A percentile compares a stretch with the other conserved stretches of the same genome.
These are phyloP conservation scores for Aspergillus campestris DNA, from an alignment of 495 filamentous ascomycete species.

Conservation along the genomic window DNA sequence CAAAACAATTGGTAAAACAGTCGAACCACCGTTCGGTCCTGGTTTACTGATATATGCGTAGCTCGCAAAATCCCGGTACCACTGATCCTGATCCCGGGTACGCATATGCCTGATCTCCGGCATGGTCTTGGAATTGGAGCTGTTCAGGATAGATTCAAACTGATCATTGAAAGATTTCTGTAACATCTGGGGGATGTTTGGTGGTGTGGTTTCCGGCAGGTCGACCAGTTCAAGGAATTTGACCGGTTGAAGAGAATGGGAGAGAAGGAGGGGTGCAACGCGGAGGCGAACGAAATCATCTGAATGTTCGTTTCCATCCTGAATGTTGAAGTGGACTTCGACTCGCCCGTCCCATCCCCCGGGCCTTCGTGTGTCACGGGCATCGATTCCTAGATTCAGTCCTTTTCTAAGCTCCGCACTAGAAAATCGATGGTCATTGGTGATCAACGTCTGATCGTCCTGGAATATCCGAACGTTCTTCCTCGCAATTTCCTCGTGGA, in stretches of 20 bases:
- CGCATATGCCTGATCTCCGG: slow-evolving; percentile 1
- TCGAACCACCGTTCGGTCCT: slow-evolving; percentile 2
- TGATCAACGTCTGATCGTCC: no score
- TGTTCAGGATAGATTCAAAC: not conserved
- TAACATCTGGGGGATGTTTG: no score
- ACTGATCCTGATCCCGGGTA: slow-evolving; percentile 1
- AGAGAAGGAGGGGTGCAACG: slow-evolving; percentile 5
- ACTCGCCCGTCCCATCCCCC: slow-evolving; percentile 1
- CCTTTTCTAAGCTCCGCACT: no score
- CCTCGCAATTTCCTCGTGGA: no score
- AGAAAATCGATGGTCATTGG: no score
- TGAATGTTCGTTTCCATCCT: slow-evolving; percentile 1
- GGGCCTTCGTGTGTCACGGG: slow-evolving; percentile 1
- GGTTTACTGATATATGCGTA: slow-evolving; percentile 6
- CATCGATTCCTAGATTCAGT: no score
- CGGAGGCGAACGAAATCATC: slow-evolving; percentile 10
- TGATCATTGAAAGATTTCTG: slow-evolving; percentile 2
- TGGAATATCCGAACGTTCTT: slow-evolving; percentile 4
- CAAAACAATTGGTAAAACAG: slow-evolving; percentile 3
- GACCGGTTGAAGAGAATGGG: slow-evolving; percentile 6
- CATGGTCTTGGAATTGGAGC: not conserved
- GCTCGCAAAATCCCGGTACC: slow-evolving; percentile 6
- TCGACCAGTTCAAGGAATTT: not conserved
- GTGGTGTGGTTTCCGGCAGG: not conserved
- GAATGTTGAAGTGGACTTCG: slow-evolving; percentile 1